These are phyloP conservation scores for Salix udensis DNA, from an alignment of 345 rosid genomes.

Conservation along the genomic window DNA sequence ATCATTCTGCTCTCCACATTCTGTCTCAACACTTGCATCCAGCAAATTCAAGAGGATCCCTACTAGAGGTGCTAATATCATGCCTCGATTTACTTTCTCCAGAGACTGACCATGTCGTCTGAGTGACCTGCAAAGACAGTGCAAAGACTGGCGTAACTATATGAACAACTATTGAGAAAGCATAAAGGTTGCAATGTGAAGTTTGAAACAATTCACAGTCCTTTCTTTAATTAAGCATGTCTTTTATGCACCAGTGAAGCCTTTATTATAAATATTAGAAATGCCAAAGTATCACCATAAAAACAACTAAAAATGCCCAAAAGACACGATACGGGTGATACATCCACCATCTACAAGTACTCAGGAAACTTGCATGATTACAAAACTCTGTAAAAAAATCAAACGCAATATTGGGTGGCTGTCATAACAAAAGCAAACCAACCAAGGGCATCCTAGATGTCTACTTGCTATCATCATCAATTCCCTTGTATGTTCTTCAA, in stretches of 20 bases:
- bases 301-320: neutral
- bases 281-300: neutral
- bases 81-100: slow-evolving; percentile 73
- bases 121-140: slow-evolving; percentile 48
- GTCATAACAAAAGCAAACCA: neutral
- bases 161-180: neutral
- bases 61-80: slow-evolving; percentile 79
- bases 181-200: neutral
- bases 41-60: slow-evolving; percentile 87
- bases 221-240: neutral
- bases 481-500: neutral
- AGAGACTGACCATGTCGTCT: slow-evolving; percentile 65
- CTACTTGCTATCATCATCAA: neutral
- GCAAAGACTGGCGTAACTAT: neutral
- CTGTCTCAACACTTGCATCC: slow-evolving; percentile 50
- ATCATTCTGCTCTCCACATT: slow-evolving; percentile 46
- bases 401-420: neutral
- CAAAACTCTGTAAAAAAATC: neutral
- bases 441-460: neutral
- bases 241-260: neutral
- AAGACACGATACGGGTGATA: neutral
- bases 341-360: neutral
- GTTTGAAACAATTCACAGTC: neutral
- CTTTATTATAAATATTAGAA: neutral
- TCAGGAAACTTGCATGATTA: no score